phyloP scores from a whole-genome alignment of 768 basidiomycete genomes.

The Tylopilus rubrobrunneus region DNA sequence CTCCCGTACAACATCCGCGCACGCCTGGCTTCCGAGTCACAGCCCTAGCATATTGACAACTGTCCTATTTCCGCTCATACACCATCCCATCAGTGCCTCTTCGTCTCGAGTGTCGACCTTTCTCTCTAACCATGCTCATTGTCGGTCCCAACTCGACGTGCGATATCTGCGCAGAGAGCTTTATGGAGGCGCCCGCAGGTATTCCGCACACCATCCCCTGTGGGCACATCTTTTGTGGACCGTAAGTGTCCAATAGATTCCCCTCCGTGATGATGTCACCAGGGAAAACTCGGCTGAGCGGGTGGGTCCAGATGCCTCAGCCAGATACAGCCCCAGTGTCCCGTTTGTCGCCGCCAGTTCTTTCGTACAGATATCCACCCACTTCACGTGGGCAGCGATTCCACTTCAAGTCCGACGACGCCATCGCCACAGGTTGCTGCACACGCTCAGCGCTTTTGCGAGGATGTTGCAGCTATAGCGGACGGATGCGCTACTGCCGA shows the following conservation, averaged over 20 bases:
- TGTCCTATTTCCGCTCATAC: too few relatives aligned
- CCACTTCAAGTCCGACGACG: neutral
- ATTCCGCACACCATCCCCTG: conserved; percentile 7
- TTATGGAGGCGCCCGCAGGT: neutral
- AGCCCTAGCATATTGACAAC: too few relatives aligned
- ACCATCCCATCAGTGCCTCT: too few relatives aligned
- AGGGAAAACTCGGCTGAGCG: neutral
- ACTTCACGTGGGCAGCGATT: neutral
- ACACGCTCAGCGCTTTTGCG: neutral
- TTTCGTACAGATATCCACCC: neutral
- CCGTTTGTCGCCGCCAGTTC: conserved; percentile 10
- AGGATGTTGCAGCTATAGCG: neutral
- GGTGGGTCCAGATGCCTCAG: conserved; percentile 6
- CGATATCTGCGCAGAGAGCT: conserved; percentile 13
- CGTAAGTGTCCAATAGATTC: conserved; percentile 1
- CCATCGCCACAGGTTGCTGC: neutral
- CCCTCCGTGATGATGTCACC: neutral
- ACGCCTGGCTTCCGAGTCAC: too few relatives aligned
- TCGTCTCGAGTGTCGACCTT: neutral
- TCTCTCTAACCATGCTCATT: conserved; percentile 3
- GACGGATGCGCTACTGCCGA: neutral
- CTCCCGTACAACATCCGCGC: too few relatives aligned
- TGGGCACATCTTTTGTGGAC: conserved; percentile 14
- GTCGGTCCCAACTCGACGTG: conserved; percentile 9
- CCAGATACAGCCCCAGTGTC: conserved; percentile 6